Percentiles rank a stretch among this genome's conserved stretches.
phyloP scores from a whole-genome alignment of 352 stramenopile genomes.

The Peronospora belbahrii region DNA sequence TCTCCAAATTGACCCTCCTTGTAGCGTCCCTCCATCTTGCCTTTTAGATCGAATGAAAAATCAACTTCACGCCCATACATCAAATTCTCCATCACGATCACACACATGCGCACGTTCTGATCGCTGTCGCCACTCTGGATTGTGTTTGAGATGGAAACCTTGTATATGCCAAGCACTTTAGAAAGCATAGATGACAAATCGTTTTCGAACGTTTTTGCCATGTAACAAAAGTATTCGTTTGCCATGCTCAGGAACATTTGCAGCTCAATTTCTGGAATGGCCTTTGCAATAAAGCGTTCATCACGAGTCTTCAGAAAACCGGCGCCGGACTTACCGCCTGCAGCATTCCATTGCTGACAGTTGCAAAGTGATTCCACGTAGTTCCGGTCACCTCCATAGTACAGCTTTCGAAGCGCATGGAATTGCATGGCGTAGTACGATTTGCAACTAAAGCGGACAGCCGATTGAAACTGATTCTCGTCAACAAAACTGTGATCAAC shows the following conservation, averaged over 20 bases:
- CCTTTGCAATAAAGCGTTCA: constrained; percentile 83
- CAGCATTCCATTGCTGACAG: constrained; percentile 81
- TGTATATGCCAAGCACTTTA: constrained; percentile 85
- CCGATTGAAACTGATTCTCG: constrained; percentile 77
- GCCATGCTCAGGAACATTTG: constrained; percentile 88
- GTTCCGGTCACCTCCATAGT: constrained; percentile 79
- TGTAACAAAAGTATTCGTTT: constrained; percentile 86
- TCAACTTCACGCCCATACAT: constrained; percentile 81
- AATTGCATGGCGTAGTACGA: constrained; percentile 88
- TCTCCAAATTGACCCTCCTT: constrained; percentile 28
- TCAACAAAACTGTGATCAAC: constrained; percentile 82
- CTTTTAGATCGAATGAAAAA: constrained; percentile 84
- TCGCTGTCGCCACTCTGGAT: constrained; percentile 46
- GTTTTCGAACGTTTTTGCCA: constrained; percentile 84
- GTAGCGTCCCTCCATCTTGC: constrained; percentile 83
- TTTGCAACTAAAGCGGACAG: constrained; percentile 81
- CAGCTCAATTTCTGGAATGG: constrained; percentile 78
- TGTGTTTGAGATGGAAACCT: constrained; percentile 61
- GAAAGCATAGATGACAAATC: constrained; percentile 83
- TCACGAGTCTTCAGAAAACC: constrained; percentile 84
- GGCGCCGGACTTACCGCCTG: constrained; percentile 79
- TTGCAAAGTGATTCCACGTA: constrained; percentile 84
- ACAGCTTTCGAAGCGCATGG: constrained; percentile 69
- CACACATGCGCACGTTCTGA: constrained; percentile 68
- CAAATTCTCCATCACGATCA: constrained; percentile 87